These are phyloP conservation scores for Crassisporium funariophilum DNA, from an alignment of 768 basidiomycete genomes.

Conservation along the genomic window DNA sequence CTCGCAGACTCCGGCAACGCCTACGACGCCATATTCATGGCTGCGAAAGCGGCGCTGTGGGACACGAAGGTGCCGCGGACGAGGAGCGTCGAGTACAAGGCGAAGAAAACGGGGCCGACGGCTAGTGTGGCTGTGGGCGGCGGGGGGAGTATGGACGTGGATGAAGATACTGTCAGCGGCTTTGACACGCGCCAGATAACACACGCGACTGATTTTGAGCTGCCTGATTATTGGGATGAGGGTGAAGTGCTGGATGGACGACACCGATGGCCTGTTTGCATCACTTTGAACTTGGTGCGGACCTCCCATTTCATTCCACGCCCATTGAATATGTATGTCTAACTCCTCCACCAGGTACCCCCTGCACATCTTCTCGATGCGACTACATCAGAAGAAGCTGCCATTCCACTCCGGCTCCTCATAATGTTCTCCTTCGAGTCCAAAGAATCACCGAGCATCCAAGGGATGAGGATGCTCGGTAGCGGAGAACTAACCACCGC, in stretches of 20 bases:
- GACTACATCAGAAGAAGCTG: slow-evolving; percentile 67
- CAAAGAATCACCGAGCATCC: slow-evolving; percentile 39
- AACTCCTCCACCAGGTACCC: slow-evolving; percentile 44
- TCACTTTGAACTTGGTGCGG: slow-evolving; percentile 79
- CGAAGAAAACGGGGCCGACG: slow-evolving; percentile 19
- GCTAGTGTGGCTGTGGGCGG: slow-evolving; percentile 20
- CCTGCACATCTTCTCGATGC: slow-evolving; percentile 75
- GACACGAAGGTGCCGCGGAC: slow-evolving; percentile 82
- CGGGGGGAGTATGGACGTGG: slow-evolving; percentile 57
- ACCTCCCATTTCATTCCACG: not conserved
- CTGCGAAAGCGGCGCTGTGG: slow-evolving; percentile 77
- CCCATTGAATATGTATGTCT: not conserved
- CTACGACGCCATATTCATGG: slow-evolving; percentile 78
- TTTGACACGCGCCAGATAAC: slow-evolving; percentile 57
- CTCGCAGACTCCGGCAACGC: slow-evolving; percentile 76
- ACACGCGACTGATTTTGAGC: slow-evolving; percentile 77
- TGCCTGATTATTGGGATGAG: slow-evolving; percentile 87
- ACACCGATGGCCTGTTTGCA: slow-evolving; percentile 71
- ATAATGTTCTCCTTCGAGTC: slow-evolving; percentile 62
- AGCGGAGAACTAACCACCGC: slow-evolving; percentile 54
- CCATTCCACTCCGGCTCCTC: slow-evolving; percentile 61
- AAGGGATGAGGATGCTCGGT: slow-evolving; percentile 67
- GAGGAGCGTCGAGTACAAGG: slow-evolving; percentile 67
- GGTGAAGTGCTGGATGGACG: slow-evolving; percentile 66
- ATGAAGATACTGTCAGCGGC: slow-evolving; percentile 49